Percentiles rank a stretch among this genome's conserved stretches.
Conservation (phyloP, 1,284 basidiomycete genomes). For the Mycosarcoma maydis region DNA sequence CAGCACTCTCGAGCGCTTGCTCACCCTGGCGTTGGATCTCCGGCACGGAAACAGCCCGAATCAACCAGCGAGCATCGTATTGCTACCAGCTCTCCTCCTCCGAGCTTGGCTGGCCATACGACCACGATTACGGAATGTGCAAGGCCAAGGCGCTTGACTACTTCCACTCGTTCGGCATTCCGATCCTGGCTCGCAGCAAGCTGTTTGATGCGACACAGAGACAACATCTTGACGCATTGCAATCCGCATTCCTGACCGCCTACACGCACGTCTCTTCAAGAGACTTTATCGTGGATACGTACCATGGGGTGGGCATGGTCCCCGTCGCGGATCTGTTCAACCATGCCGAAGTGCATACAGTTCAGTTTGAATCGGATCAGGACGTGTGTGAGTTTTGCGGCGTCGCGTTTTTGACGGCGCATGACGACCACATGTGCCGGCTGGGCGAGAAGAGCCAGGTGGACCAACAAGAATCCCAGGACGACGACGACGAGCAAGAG, state of each 20-base stretch:
- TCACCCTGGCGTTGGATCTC: conserved; percentile 15
- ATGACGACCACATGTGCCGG: conserved; percentile 15
- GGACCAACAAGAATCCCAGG: conserved; percentile 12
- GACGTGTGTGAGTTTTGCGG: conserved; percentile 60
- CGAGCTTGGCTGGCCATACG: conserved; percentile 5
- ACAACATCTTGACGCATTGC: conserved; percentile 23
- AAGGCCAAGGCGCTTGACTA: conserved; percentile 30
- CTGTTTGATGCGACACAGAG: conserved; percentile 9
- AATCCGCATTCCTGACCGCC: conserved; percentile 29
- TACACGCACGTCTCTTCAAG: conserved; percentile 56
- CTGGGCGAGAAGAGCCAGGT: background rate
- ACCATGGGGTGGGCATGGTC: conserved; percentile 54
- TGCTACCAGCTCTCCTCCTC: conserved; percentile 2
- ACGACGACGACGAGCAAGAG: background rate
- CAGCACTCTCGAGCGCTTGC: too few species aligned
- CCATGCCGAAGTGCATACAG: conserved; percentile 48
- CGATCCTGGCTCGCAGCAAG: conserved; percentile 11
- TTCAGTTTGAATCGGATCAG: conserved; percentile 61
- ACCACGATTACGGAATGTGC: conserved; percentile 40
- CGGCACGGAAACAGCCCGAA: conserved; percentile 39
- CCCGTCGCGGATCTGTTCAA: conserved; percentile 63
- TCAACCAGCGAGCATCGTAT: conserved; percentile 10
- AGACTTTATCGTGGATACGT: conserved; percentile 59
- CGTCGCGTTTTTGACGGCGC: conserved; percentile 24
- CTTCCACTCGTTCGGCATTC: conserved; percentile 22